A percentile compares a stretch with the other conserved stretches of the same genome.
These are phyloP conservation scores for Acanthamoeba royreba DNA, from an alignment of 208 protist genomes.

Conservation along the genomic window DNA sequence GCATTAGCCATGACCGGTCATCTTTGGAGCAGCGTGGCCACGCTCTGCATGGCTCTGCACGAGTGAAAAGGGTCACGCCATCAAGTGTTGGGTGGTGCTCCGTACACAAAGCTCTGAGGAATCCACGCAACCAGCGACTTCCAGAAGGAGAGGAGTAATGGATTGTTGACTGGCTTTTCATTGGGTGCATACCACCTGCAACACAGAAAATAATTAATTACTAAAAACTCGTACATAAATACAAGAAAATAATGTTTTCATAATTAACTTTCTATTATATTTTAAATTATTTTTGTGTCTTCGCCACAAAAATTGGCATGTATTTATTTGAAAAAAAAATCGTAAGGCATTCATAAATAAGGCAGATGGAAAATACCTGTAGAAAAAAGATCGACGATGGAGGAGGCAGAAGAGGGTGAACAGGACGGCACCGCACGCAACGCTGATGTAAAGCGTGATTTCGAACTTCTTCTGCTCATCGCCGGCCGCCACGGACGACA, in stretches of 20 bases:
- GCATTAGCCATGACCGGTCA: too few species aligned
- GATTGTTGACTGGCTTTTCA: neutral
- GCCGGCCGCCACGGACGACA: neutral
- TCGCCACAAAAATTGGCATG: too few species aligned
- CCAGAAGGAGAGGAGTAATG: neutral
- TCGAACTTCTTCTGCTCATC: neutral
- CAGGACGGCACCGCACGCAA: neutral
- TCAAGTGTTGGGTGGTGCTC: neutral
- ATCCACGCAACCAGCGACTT: neutral
- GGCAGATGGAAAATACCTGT: neutral
- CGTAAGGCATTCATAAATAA: too few species aligned
- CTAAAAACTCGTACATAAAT: too few species aligned
- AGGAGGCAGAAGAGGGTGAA: neutral
- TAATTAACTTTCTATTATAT: too few species aligned
- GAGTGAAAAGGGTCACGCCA: too few species aligned
- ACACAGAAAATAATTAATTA: too few species aligned
- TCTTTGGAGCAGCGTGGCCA: too few species aligned
- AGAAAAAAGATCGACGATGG: neutral
- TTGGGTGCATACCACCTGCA: neutral
- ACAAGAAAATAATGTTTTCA: too few species aligned
- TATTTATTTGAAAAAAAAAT: too few species aligned
- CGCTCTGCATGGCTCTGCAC: too few species aligned
- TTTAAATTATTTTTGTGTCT: too few species aligned
- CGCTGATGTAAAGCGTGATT: neutral
- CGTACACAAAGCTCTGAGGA: neutral